Evolutionary conservation across 139 green algal genomes (phyloP).

Genomic region (Helicosporidium sp.): DNA sequence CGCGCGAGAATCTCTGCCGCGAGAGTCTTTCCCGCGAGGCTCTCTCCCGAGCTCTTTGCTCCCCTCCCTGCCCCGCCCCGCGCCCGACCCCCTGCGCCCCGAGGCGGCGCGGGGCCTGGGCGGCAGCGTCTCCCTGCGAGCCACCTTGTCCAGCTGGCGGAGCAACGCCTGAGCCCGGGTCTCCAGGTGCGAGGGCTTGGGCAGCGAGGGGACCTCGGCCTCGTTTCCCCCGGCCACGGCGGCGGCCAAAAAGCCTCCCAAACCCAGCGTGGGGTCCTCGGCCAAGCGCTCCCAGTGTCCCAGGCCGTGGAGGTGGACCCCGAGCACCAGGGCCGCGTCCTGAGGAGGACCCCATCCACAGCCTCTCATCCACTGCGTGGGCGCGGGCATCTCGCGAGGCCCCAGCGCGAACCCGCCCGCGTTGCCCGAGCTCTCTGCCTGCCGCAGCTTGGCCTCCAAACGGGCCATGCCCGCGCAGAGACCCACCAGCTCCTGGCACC

Average conservation of each 20-base stretch:
- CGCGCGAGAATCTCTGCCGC: too few species aligned
- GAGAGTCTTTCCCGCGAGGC: too few species aligned
- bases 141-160: slow-evolving; percentile 42
- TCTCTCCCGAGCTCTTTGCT: too few species aligned
- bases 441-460: slow-evolving; percentile 25
- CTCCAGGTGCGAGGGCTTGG: slow-evolving; percentile 57
- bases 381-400: slow-evolving; percentile 2
- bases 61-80: too few species aligned
- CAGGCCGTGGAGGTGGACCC: slow-evolving; percentile 23
- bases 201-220: slow-evolving; percentile 12
- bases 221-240: slow-evolving; percentile 5
- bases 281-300: slow-evolving; percentile 26
- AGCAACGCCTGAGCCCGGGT: slow-evolving; percentile 59
- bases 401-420: slow-evolving; percentile 31
- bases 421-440: slow-evolving; percentile 1
- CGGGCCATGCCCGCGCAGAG: slow-evolving; percentile 31
- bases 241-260: slow-evolving; percentile 46
- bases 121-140: too few species aligned
- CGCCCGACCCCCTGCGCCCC: too few species aligned
- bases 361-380: slow-evolving; percentile 9
- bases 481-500: slow-evolving; percentile 47
- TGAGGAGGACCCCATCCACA: slow-evolving; percentile 43
- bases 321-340: slow-evolving; percentile 64
- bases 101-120: slow-evolving; percentile 1
- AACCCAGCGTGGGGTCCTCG: slow-evolving; percentile 35